These are phyloP conservation scores for Umbellularia californica DNA, from an alignment of 164 flowering plant genomes.

Conservation along the genomic window DNA sequence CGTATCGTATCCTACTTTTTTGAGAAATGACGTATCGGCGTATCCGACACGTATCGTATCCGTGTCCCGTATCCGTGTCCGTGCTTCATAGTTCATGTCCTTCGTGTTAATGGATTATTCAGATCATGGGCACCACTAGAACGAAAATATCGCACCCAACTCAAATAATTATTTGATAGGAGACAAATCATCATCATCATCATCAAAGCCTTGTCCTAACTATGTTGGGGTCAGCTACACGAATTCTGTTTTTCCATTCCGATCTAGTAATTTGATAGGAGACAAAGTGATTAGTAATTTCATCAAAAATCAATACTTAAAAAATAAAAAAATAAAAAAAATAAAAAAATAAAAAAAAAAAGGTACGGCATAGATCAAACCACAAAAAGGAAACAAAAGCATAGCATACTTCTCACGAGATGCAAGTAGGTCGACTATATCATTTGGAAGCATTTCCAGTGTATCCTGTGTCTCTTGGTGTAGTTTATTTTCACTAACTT, in stretches of 20 bases:
- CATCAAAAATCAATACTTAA: background rate
- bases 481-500: constrained; percentile 32
- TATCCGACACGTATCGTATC: too few species aligned
- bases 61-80: too few species aligned
- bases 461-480: constrained; percentile 20
- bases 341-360: background rate
- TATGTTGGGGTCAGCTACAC: background rate
- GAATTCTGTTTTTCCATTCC: too few species aligned
- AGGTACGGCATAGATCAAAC: background rate
- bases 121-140: background rate
- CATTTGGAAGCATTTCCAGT: constrained; percentile 64
- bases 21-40: too few species aligned
- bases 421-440: constrained; percentile 66
- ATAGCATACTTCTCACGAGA: constrained; percentile 65
- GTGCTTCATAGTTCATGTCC: too few species aligned
- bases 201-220: too few species aligned
- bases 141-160: background rate
- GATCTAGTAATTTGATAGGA: background rate
- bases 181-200: background rate
- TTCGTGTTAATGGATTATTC: too few species aligned
- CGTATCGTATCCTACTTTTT: too few species aligned
- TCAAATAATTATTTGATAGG: background rate
- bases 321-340: background rate
- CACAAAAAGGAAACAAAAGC: background rate
- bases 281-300: background rate